phyloP scores from a whole-genome alignment of 1,139 yeast genomes.

The Geotrichum fermentans region DNA sequence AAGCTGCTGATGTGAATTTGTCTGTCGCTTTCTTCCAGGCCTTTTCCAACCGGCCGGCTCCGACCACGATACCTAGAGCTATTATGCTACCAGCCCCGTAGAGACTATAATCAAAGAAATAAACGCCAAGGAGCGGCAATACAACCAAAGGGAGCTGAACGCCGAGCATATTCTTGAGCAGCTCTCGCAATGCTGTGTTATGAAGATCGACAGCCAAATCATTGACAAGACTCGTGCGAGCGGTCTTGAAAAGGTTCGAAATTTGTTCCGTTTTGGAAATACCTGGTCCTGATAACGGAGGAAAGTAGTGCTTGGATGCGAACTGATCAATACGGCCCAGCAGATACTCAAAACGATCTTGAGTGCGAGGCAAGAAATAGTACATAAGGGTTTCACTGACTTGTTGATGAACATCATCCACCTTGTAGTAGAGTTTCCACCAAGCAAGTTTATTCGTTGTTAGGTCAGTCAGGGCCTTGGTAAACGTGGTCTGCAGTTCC shows the following conservation, averaged over 20 bases:
- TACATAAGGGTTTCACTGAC: slow-evolving; percentile 24
- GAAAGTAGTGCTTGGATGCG: slow-evolving; percentile 26
- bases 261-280: slow-evolving; percentile 7
- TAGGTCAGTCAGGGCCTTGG: slow-evolving; percentile 8
- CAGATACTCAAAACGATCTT: slow-evolving; percentile 31
- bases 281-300: slow-evolving; percentile 10
- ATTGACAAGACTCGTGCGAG: slow-evolving; percentile 16
- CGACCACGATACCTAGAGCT: slow-evolving; percentile 38
- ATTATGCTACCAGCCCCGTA: slow-evolving; percentile 40
- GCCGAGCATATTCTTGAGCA: slow-evolving; percentile 25
- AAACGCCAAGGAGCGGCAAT: slow-evolving; percentile 35
- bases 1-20: slow-evolving; percentile 28
- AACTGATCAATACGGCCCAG: slow-evolving; percentile 36
- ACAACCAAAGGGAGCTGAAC: slow-evolving; percentile 38
- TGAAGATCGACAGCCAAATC: slow-evolving; percentile 20
- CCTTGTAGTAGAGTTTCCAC: slow-evolving; percentile 39
- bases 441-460: slow-evolving; percentile 32
- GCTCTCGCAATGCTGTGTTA: slow-evolving; percentile 20
- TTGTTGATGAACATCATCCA: slow-evolving; percentile 37
- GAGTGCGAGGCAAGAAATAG: slow-evolving; percentile 33
- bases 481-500: slow-evolving; percentile 35
- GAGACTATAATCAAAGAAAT: slow-evolving; percentile 32
- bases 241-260: slow-evolving; percentile 12
- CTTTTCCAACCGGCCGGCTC: slow-evolving; percentile 36
- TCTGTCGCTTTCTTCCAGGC: slow-evolving; percentile 34